A percentile compares a stretch with the other conserved stretches of the same genome.
These are phyloP conservation scores for Penicillium canescens DNA, from an alignment of 495 filamentous ascomycete species.

Conservation along the genomic window DNA sequence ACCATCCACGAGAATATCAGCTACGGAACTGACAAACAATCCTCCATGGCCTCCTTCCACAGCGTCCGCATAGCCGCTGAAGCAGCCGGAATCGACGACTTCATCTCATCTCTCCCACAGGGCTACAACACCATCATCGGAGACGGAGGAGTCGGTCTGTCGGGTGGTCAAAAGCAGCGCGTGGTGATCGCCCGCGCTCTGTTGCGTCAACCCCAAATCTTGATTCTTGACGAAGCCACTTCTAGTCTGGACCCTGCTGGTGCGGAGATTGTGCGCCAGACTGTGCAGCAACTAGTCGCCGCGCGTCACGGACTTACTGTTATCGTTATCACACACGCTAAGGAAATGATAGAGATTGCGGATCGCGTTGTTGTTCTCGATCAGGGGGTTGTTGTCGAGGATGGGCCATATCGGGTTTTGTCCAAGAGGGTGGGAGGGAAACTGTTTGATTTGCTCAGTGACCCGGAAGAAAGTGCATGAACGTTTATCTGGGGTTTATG, in stretches of 20 bases:
- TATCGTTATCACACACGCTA: slow-evolving; percentile 74
- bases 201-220: slow-evolving; percentile 62
- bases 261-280: slow-evolving; percentile 65
- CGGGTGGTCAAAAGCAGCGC: slow-evolving; percentile 83
- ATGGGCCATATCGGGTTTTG: slow-evolving; percentile 61
- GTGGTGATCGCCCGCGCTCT: slow-evolving; percentile 82
- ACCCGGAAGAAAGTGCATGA: slow-evolving; percentile 14
- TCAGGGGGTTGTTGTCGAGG: slow-evolving; percentile 64
- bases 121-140: slow-evolving; percentile 79
- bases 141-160: slow-evolving; percentile 72
- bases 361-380: slow-evolving; percentile 72
- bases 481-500: neutral
- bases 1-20: slow-evolving; percentile 75
- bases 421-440: slow-evolving; percentile 34
- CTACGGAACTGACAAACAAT: slow-evolving; percentile 62
- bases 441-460: slow-evolving; percentile 37
- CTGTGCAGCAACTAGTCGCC: slow-evolving; percentile 51
- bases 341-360: slow-evolving; percentile 81
- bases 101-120: slow-evolving; percentile 67
- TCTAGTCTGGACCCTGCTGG: slow-evolving; percentile 72
- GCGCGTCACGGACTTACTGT: slow-evolving; percentile 42
- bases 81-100: slow-evolving; percentile 76
- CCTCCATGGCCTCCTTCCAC: slow-evolving; percentile 30
- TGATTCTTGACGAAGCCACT: slow-evolving; percentile 90
- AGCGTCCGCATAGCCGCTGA: slow-evolving; percentile 61